These are phyloP conservation scores for Volvox carteri DNA, from an alignment of 163 green algal genomes.

Conservation along the genomic window DNA sequence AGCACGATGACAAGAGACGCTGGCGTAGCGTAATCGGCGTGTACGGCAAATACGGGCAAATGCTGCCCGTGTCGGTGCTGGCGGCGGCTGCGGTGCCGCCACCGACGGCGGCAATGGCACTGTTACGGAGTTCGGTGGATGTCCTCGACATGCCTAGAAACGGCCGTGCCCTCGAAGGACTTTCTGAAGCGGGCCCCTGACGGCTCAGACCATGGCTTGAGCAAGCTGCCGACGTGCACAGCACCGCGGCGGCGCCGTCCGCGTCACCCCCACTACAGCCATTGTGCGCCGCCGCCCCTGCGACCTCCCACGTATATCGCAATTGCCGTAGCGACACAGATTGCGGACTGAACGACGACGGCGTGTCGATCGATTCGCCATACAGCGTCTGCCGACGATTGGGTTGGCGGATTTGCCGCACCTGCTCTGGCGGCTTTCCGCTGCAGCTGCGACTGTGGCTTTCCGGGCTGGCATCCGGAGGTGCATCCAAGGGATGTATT, in stretches of 20 bases:
- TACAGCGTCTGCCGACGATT: slow-evolving; percentile 24
- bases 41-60: not conserved
- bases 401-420: not conserved
- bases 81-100: too few species aligned
- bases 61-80: not conserved
- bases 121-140: too few species aligned
- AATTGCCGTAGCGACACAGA: not conserved
- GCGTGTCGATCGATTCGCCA: slow-evolving; percentile 41
- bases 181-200: too few species aligned
- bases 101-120: not conserved
- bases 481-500: too few species aligned
- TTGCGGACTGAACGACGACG: not conserved
- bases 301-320: not conserved
- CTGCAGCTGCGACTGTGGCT: too few species aligned
- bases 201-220: too few species aligned
- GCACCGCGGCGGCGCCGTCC: not conserved
- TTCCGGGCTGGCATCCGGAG: too few species aligned
- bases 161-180: too few species aligned
- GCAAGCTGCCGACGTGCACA: not conserved
- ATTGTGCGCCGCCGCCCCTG: not conserved
- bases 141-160: too few species aligned
- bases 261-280: not conserved
- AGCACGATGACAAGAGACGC: too few species aligned
- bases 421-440: too few species aligned
- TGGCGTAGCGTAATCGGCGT: slow-evolving; percentile 7